Evolutionary conservation across 768 basidiomycete species (phyloP), one percentile per base, ranked within the genome.

Genomic region (Mycena rosella): DNA sequence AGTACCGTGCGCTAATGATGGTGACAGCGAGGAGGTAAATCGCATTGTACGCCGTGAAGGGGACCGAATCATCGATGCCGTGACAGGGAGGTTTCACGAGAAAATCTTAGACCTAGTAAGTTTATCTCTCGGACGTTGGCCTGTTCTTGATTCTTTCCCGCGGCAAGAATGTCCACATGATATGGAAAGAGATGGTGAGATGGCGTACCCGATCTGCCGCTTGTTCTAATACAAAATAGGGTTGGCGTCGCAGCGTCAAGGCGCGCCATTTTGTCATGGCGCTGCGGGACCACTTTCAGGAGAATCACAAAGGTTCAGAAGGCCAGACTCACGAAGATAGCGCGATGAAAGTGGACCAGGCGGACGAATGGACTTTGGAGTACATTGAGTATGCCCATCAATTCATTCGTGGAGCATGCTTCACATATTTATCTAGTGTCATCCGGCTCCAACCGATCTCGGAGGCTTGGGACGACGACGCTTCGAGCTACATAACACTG

Each of bases 401-500:
- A 26, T 14, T 34, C 1, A 32, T 15, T 14, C 24, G 48, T n/a
- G 18, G 1, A 18, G 8, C 38, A 1, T 8, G 1, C n/a, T n/a
- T n/a, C n/a, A n/a, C n/a, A n/a, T n/a, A 24, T 6, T 36, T 56
- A 24, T 45, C 27, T n/a, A 69, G 57, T 29, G 63, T 81, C 18
- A 51, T 70, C 24, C 74, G 76, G 48, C 63, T 83, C 9, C 80
- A 78, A 22, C 69, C 77, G 0, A 72, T 84, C 42, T 70, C 76
- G 22, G 82, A 83, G 62, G 82, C 82, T 0, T 79, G 83, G 49
- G 84, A 84, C 47, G 80, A 80, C 34, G 83, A 84, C 61, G 78
- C 74, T 0, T 78, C 80, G 7, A 45, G 65, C 3, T 67, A 62
- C 38, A 40, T 70, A 1, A 70, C 64, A 26, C 48, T 67, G 3